Evolutionary conservation across 2,329 filamentous ascomycete species (phyloP), one percentile per base, ranked within the genome.

Genomic region (Ascochyta pisi): DNA sequence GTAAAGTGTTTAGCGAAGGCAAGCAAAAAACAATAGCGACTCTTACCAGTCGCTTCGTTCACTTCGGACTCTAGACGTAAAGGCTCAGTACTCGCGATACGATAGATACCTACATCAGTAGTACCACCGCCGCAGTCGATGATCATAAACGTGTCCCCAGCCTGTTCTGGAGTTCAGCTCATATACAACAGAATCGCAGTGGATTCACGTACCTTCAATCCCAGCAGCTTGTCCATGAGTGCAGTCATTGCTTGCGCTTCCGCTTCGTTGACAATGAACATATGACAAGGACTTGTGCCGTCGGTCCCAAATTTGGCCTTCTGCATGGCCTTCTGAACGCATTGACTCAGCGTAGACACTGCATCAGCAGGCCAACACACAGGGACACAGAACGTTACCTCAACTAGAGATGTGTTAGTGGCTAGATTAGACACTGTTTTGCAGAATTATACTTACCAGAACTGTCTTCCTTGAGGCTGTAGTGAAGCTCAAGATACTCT

Each of bases 61-160:
- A 19, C 19, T 19, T 19, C 19, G 2, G 19, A 19, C 19, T 19
- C 19, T 19, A 19, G 19, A 19, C 19, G 19, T 19, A 19, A 19
- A 19, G 19, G 19, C 19, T 19, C 19, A 19, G 19, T 19, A 19
- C 19, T 19, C 19, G 46, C 45, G n/a, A 66, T 49, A 8, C 3
- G 23, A 26, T 60, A 62, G 10, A 46, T 50, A 0, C 53, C 59
- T 5, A 53, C n/a, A 22, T 66, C 63, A 9, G 46, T 54, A 3
- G 61, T 66, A n/a, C 53, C 61, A 10, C 63, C 61, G 13, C 61
- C 63, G 24, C 53, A 62, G 16, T 64, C 61, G 1, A 62, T n/a
- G 1, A 63, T 29, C 1, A 58, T 16, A 26, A 66, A 63, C 9
- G 13, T 41, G 6, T 61, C 61, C 6, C 54, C 53, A 6, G 31